phyloP scores from a whole-genome alignment of 176 grass and related monocot species.

The Pontederia paniculata region DNA sequence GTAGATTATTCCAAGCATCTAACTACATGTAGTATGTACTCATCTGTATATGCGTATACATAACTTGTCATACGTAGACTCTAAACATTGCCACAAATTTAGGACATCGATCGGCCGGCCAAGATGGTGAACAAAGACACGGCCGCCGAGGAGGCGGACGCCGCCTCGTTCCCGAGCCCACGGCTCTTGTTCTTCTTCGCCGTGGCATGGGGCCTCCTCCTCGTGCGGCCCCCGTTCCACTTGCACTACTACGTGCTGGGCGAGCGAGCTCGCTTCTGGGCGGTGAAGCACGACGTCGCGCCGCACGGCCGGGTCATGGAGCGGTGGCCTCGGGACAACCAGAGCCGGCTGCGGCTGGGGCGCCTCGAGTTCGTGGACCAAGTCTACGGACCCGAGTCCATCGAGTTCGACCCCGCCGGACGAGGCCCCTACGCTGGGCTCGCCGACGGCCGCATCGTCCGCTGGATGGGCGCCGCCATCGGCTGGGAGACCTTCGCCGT shows the following conservation, averaged over 20 bases:
- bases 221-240: not conserved
- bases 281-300: slow-evolving; percentile 60
- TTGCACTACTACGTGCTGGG: slow-evolving; percentile 14
- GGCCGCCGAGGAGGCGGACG: too few species aligned
- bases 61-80: too few species aligned
- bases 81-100: too few species aligned
- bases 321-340: slow-evolving; percentile 58
- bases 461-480: slow-evolving; percentile 56
- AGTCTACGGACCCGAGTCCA: slow-evolving; percentile 83
- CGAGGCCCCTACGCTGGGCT: slow-evolving; percentile 70
- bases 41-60: too few species aligned
- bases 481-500: slow-evolving; percentile 80
- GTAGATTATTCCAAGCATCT: too few species aligned
- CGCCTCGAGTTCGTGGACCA: slow-evolving; percentile 60
- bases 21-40: too few species aligned
- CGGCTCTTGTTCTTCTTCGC: too few species aligned
- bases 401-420: slow-evolving; percentile 64
- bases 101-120: too few species aligned
- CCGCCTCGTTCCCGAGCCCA: too few species aligned
- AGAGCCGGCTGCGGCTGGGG: slow-evolving; percentile 57
- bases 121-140: too few species aligned
- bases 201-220: too few species aligned
- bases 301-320: slow-evolving; percentile 61
- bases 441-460: slow-evolving; percentile 82
- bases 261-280: slow-evolving; percentile 39